Conservation (phyloP, 108 stramenopile genomes). For the Nannochloropsis gaditana region DNA sequence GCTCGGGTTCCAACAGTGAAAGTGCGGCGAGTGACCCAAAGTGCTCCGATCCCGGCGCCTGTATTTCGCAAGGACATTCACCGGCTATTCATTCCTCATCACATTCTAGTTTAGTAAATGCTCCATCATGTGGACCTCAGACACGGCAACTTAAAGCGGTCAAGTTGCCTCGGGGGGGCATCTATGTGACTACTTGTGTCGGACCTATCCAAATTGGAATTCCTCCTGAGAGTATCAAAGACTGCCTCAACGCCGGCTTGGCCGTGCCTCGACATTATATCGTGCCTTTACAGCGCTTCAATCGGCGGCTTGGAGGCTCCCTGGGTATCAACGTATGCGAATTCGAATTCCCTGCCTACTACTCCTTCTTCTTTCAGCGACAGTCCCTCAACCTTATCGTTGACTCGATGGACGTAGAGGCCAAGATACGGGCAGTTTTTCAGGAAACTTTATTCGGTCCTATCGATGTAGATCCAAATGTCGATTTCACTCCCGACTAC, state of each 20-base stretch:
- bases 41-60: no score
- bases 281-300: slow-evolving; percentile 81
- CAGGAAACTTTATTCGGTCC: slow-evolving; percentile 55
- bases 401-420: slow-evolving; percentile 36
- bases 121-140: neutral
- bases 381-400: slow-evolving; percentile 44
- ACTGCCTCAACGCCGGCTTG: slow-evolving; percentile 76
- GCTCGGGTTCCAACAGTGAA: neutral
- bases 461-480: slow-evolving; percentile 23
- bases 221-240: slow-evolving; percentile 93
- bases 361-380: slow-evolving; percentile 70
- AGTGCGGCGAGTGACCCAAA: no score
- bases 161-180: slow-evolving; percentile 44
- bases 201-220: slow-evolving; percentile 69
- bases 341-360: slow-evolving; percentile 93
- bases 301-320: slow-evolving; percentile 75
- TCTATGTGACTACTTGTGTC: slow-evolving; percentile 32
- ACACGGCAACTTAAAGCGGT: neutral
- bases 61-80: no score
- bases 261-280: slow-evolving; percentile 75
- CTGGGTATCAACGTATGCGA: slow-evolving; percentile 86
- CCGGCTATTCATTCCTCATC: no score
- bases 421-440: slow-evolving; percentile 39
- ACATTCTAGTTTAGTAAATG: no score
- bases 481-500: slow-evolving; percentile 71